A percentile compares a stretch with the other conserved stretches of the same genome.
Conservation (phyloP, 495 filamentous ascomycete species). For the Lindgomyces ingoldianus region DNA sequence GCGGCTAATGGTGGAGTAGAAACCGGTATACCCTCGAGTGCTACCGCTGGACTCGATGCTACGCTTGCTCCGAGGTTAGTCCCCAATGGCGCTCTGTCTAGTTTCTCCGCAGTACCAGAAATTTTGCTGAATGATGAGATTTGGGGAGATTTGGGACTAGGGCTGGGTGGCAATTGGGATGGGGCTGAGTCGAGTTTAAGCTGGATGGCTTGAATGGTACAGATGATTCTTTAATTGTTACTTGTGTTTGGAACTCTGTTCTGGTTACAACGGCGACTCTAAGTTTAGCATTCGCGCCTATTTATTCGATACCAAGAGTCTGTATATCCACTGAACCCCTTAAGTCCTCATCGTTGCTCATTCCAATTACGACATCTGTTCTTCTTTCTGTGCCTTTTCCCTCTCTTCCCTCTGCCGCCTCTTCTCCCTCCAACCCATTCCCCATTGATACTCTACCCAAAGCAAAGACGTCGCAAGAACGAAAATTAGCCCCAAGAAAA, state of each 20-base stretch:
- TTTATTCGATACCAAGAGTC: neutral
- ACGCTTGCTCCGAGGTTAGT: neutral
- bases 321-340: neutral
- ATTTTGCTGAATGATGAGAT: neutral
- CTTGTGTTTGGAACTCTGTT: no score
- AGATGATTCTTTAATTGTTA: neutral
- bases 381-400: neutral
- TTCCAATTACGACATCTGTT: neutral
- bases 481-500: conserved; percentile 4
- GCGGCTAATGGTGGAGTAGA: neutral
- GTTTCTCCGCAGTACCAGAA: neutral
- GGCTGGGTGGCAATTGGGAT: neutral
- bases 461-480: neutral
- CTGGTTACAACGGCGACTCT: no score
- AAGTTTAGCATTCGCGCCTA: no score
- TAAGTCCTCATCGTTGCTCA: neutral
- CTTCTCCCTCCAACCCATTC: neutral
- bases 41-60: neutral
- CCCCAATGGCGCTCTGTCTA: neutral
- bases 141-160: neutral
- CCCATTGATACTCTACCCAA: neutral
- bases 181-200: neutral
- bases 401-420: neutral
- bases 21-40: neutral
- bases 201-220: neutral